These are phyloP conservation scores for Ustilago loliicola DNA, from an alignment of 1,284 basidiomycete genomes.

Conservation along the genomic window DNA sequence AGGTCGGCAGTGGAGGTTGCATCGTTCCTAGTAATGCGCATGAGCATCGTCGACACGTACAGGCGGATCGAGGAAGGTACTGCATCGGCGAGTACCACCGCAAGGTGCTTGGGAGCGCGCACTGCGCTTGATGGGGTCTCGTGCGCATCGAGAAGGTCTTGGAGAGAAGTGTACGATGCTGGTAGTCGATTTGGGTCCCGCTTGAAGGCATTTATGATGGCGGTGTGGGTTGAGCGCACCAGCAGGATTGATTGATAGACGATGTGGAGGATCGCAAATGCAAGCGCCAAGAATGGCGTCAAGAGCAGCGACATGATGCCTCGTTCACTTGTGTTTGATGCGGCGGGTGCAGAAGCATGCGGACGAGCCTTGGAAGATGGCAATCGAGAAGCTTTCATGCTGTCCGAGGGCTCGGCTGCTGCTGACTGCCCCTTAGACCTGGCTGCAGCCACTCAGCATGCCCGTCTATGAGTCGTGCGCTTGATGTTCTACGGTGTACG, in stretches of 20 bases:
- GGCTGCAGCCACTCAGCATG: background rate
- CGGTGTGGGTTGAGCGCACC: background rate
- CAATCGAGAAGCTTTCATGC: background rate
- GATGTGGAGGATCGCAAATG: conserved; percentile 31
- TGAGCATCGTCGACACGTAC: conserved; percentile 18
- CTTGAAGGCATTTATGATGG: background rate
- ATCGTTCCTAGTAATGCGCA: background rate
- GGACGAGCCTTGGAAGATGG: background rate
- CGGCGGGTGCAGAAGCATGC: background rate
- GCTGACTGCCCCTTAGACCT: conserved; percentile 12
- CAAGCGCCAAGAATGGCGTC: conserved; percentile 27
- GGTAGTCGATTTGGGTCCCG: background rate
- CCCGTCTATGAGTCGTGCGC: background rate
- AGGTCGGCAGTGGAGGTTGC: background rate
- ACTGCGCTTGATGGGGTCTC: conserved; percentile 5
- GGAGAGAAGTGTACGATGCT: conserved; percentile 13
- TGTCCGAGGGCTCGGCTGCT: background rate
- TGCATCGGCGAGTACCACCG: conserved; percentile 33
- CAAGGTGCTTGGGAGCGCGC: conserved; percentile 31
- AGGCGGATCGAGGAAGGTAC: conserved; percentile 32
- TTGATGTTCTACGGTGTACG: background rate
- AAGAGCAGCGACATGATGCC: conserved; percentile 22
- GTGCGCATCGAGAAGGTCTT: conserved; percentile 19
- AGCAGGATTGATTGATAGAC: conserved; percentile 25
- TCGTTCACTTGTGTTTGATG: background rate